Evolutionary conservation across 345 rosid genomes (phyloP).

Genomic region (Pistacia vera): DNA sequence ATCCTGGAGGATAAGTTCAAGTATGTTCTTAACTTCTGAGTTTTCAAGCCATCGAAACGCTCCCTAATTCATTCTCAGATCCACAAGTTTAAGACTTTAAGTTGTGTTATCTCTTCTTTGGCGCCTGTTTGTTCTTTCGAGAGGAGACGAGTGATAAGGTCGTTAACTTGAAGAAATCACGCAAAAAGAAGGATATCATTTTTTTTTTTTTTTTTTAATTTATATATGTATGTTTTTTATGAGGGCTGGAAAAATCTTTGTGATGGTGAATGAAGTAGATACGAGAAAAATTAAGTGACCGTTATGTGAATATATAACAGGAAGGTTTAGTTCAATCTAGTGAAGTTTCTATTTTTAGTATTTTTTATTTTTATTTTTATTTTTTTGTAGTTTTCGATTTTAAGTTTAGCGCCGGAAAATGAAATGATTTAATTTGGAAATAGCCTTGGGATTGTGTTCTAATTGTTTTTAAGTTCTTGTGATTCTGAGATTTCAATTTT

Average conservation of each 20-base stretch:
- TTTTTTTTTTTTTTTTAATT: neutral
- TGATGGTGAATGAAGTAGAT: too few relatives aligned
- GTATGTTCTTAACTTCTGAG: slow-evolving; percentile 32
- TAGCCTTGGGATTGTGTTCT: neutral
- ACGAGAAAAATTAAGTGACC: too few relatives aligned
- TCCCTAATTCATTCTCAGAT: slow-evolving; percentile 19
- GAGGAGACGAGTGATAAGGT: slow-evolving; percentile 21
- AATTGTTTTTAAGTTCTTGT: slow-evolving; percentile 1
- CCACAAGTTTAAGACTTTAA: neutral
- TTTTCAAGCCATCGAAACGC: slow-evolving; percentile 35
- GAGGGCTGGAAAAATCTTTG: too few relatives aligned
- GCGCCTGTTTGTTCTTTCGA: slow-evolving; percentile 1
- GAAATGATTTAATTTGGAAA: neutral
- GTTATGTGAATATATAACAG: neutral
- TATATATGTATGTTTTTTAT: neutral
- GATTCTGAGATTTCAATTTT: neutral
- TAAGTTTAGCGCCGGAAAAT: neutral
- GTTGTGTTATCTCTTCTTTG: neutral
- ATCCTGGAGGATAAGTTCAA: slow-evolving; percentile 14
- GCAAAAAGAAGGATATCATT: neutral
- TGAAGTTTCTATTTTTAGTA: neutral
- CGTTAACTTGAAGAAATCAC: neutral
- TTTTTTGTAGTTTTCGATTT: neutral
- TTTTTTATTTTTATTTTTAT: neutral
- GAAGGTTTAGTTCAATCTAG: neutral